Evolutionary conservation across 306 rosid genomes (phyloP).

Genomic region (Vigna reflexopilosa): DNA sequence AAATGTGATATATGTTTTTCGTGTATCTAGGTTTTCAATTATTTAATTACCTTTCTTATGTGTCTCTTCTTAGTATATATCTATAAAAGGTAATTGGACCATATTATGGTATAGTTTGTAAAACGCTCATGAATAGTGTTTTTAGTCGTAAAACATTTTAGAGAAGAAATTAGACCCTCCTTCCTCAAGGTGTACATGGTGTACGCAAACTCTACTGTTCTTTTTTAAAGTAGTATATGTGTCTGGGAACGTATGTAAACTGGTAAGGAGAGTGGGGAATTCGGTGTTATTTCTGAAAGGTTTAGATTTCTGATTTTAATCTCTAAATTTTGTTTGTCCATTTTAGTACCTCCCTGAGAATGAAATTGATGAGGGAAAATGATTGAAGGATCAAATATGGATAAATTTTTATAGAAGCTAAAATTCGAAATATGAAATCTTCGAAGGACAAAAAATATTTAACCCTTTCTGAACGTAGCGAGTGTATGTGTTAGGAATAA

Average conservation of each 20-base stretch:
- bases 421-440: no score
- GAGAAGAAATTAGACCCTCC: slow-evolving; percentile 1
- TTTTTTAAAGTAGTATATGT: neutral
- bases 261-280: neutral
- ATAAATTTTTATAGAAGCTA: neutral
- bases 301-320: neutral
- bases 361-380: neutral
- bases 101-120: slow-evolving; percentile 14
- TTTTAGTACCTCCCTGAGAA: neutral
- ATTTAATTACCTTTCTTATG: slow-evolving; percentile 25
- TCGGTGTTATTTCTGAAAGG: neutral
- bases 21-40: slow-evolving; percentile 31
- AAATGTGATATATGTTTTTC: slow-evolving; percentile 2
- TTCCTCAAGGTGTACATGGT: neutral
- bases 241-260: neutral
- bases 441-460: neutral
- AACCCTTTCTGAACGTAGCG: slow-evolving; percentile 6
- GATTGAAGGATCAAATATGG: neutral
- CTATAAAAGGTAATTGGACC: slow-evolving; percentile 5
- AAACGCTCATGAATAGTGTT: slow-evolving; percentile 15
- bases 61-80: slow-evolving; percentile 18
- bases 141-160: slow-evolving; percentile 7
- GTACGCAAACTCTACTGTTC: neutral
- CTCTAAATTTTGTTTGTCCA: neutral
- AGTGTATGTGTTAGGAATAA: no score